Conservation (phyloP, 495 filamentous ascomycete species). For the Lasiosphaeris hirsuta region DNA sequence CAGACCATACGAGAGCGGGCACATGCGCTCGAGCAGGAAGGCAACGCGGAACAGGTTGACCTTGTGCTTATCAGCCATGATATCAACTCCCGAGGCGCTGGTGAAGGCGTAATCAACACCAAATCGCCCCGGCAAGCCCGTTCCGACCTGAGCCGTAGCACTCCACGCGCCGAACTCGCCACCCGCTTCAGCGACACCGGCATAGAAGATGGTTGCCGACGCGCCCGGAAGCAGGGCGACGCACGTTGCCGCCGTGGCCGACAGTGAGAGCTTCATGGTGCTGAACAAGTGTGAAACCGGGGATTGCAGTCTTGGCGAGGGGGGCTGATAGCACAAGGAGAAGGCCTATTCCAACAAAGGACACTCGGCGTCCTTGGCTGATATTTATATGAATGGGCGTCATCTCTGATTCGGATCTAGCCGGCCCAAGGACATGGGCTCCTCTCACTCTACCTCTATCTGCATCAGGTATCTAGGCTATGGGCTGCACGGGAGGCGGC, state of each 20-base stretch:
- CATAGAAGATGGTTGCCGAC: slow-evolving; percentile 51
- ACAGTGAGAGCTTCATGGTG: slow-evolving; percentile 27
- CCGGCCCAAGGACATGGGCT: too few relatives aligned
- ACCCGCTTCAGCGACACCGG: slow-evolving; percentile 50
- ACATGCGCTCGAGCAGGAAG: slow-evolving; percentile 55
- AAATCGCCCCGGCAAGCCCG: slow-evolving; percentile 48
- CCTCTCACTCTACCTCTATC: too few relatives aligned
- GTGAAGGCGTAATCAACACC: slow-evolving; percentile 53
- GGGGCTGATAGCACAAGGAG: too few relatives aligned
- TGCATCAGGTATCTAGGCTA: too few relatives aligned
- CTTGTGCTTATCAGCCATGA: slow-evolving; percentile 46
- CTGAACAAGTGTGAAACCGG: neutral
- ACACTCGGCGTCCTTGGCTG: too few relatives aligned
- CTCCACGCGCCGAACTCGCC: slow-evolving; percentile 53
- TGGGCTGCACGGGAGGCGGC: too few relatives aligned
- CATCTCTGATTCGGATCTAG: too few relatives aligned
- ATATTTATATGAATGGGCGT: too few relatives aligned
- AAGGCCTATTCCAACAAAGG: neutral
- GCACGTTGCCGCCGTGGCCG: slow-evolving; percentile 22
- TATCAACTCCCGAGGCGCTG: slow-evolving; percentile 41
- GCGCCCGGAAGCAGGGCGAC: slow-evolving; percentile 29
- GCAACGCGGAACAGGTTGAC: slow-evolving; percentile 52
- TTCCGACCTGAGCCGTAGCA: slow-evolving; percentile 33
- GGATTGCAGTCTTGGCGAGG: neutral
- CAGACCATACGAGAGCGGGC: slow-evolving; percentile 44